Percentiles rank a stretch among this genome's conserved stretches.
phyloP scores from a whole-genome alignment of 1,284 basidiomycete species.

The Malassezia arunalokei region DNA sequence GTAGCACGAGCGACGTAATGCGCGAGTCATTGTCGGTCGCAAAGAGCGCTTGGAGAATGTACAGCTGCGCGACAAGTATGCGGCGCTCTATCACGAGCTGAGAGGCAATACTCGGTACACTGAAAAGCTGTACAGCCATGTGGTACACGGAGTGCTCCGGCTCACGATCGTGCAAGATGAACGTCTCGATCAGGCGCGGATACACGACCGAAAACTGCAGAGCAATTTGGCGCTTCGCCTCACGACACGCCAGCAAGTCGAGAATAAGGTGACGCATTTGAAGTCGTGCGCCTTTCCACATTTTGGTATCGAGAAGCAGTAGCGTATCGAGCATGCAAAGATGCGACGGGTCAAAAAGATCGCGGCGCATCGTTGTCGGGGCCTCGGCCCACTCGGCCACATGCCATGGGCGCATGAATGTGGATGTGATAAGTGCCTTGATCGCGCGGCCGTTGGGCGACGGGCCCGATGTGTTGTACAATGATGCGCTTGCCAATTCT shows the following conservation, averaged over 20 bases:
- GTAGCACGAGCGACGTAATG: conserved; percentile 21
- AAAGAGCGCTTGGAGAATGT: conserved; percentile 37
- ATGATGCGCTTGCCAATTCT: conserved; percentile 33
- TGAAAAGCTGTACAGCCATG: conserved; percentile 44
- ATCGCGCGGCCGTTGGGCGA: conserved; percentile 22
- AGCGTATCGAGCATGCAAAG: conserved; percentile 35
- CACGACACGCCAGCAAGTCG: conserved; percentile 57
- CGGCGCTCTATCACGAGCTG: conserved; percentile 28
- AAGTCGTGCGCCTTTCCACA: conserved; percentile 51
- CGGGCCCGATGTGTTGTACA: conserved; percentile 19
- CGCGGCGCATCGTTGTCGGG: conserved; percentile 25
- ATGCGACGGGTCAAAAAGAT: conserved; percentile 32
- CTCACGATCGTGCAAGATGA: conserved; percentile 42
- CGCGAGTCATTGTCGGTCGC: conserved; percentile 19
- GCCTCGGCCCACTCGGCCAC: conserved; percentile 18
- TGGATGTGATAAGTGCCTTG: conserved; percentile 27
- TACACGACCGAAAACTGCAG: conserved; percentile 36
- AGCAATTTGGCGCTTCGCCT: conserved; percentile 68
- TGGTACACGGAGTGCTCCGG: conserved; percentile 42
- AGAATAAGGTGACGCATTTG: conserved; percentile 72
- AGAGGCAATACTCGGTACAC: conserved; percentile 39
- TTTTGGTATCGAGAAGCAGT: conserved; percentile 36
- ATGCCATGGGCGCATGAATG: conserved; percentile 27
- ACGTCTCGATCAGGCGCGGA: conserved; percentile 37
- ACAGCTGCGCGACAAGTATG: conserved; percentile 28